A percentile compares a stretch with the other conserved stretches of the same genome.
Conservation (phyloP, 2,329 filamentous ascomycete genomes). For the Corniculantispora saksenae region DNA sequence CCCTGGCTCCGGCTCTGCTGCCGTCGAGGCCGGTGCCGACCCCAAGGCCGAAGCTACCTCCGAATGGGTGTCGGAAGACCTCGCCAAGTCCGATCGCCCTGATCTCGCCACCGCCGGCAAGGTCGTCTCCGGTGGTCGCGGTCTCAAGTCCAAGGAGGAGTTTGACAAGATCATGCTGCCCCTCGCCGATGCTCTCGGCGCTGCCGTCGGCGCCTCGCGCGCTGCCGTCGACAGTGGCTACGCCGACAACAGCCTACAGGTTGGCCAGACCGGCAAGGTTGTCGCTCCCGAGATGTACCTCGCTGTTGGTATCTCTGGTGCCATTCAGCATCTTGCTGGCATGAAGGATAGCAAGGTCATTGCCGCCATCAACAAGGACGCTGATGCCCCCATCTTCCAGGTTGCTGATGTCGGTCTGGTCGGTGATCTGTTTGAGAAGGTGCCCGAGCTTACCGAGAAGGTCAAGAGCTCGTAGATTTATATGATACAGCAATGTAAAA, state of each 20-base stretch:
- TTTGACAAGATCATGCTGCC: constrained; percentile 93
- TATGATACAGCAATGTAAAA: constrained; percentile 25
- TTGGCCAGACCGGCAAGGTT: constrained; percentile 98
- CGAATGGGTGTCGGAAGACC: constrained; percentile 92
- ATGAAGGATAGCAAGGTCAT: constrained; percentile 99
- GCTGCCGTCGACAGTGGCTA: constrained; percentile 97
- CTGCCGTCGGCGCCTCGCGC: constrained; percentile 92
- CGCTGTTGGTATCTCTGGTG: constrained; percentile 92
- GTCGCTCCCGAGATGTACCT: constrained; percentile 95
- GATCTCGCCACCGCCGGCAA: constrained; percentile 86
- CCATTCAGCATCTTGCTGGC: constrained; percentile 95
- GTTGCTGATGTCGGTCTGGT: constrained; percentile 95
- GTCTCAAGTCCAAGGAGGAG: constrained; percentile 96
- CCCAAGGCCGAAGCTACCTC: constrained; percentile 72
- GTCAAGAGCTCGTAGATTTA: constrained; percentile 60
- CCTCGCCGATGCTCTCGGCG: constrained; percentile 86
- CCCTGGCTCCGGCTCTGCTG: constrained; percentile 72
- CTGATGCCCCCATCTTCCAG: constrained; percentile 97
- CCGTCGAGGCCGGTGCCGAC: constrained; percentile 79
- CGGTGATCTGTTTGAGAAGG: constrained; percentile 92
- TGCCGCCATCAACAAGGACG: constrained; percentile 97
- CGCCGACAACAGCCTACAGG: constrained; percentile 96
- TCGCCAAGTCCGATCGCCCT: constrained; percentile 90
- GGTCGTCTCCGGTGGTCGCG: constrained; percentile 91
- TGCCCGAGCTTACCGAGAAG: constrained; percentile 95